A percentile compares a stretch with the other conserved stretches of the same genome.
Evolutionary conservation across 495 filamentous ascomycete species (phyloP).

Genomic region (Umbilicaria muhlenbergii): DNA sequence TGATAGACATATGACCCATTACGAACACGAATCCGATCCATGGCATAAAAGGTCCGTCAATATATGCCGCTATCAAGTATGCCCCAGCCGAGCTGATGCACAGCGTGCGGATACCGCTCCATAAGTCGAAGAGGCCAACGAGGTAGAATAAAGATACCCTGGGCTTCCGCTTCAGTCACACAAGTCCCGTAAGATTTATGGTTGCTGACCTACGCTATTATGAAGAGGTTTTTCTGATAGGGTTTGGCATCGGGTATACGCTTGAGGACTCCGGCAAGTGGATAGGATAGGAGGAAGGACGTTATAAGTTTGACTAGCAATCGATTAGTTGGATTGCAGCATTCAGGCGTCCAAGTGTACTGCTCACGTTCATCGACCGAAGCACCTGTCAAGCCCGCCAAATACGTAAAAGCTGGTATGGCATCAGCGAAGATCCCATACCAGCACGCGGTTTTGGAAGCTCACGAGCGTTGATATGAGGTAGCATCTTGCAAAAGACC

Average conservation of each 20-base stretch:
- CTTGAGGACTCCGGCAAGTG: slow-evolving; percentile 77
- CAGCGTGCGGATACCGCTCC: slow-evolving; percentile 70
- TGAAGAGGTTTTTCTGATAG: slow-evolving; percentile 80
- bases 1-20: slow-evolving; percentile 91
- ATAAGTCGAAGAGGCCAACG: slow-evolving; percentile 87
- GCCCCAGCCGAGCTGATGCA: slow-evolving; percentile 61
- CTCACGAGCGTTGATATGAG: slow-evolving; percentile 72
- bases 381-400: slow-evolving; percentile 49
- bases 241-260: slow-evolving; percentile 76
- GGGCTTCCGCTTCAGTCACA: not conserved
- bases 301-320: slow-evolving; percentile 76
- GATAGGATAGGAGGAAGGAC: slow-evolving; percentile 86
- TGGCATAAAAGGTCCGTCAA: slow-evolving; percentile 92
- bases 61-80: slow-evolving; percentile 70
- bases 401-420: slow-evolving; percentile 56
- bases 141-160: slow-evolving; percentile 77
- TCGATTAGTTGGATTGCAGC: slow-evolving; percentile 7
- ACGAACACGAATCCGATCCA: slow-evolving; percentile 90
- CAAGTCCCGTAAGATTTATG: not conserved
- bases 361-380: slow-evolving; percentile 73
- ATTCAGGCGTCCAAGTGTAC: not conserved
- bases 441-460: slow-evolving; percentile 1
- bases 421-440: slow-evolving; percentile 11
- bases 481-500: slow-evolving; percentile 44
- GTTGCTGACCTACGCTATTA: slow-evolving; percentile 40